Base-by-base conservation (phyloP, 1,284 basidiomycete species). In the Agaricales sp. region DNA sequence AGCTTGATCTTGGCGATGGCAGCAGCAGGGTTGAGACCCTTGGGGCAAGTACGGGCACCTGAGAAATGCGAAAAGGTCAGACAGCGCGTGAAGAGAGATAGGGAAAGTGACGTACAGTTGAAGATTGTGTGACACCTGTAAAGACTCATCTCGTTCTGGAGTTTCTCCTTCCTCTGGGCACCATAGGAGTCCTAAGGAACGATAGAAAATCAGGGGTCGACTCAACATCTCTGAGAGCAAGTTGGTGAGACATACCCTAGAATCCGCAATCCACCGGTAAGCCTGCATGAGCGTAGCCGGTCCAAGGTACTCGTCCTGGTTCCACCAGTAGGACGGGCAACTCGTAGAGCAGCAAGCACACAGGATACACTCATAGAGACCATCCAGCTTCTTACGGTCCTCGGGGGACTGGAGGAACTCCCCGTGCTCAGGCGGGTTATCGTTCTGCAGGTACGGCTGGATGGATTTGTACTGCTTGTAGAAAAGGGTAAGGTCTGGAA, bases 401-500 rank as follows among this genome's bases (percentile, higher is more conserved):
- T 93, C 93, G 44, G 70, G 82, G 19, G 87, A 87, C 70, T 99
- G 95, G 51, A 94, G 71, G 74, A 84, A 87, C 72, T 95, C 92
- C 53, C 87, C 82, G 55, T 86, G 71, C 54, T 75, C 87, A 2
- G 92, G 92, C 1, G 84, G 82, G 67, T 88, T 92, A 66, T 92
- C 87, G 67, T 92, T 92, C 74, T 95, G 85, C 44, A 96, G 77
- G 74, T 82, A 96, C 4, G 92, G 92, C 69, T 99, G 85, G 67
- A 99, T 97, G 37, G 92, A 94, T 72, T 98, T 98, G 88, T 99
- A 98, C 68, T 99, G 95, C 71, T 99, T 97, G 83, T 95, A 96
- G 77, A 93, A 95, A 56, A 84, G 82, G 11, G 87, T 91, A 56
- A 93, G 74, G 69, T 87, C 82, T 4, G 84, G 92, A 1, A 99